These are phyloP conservation scores for Cercophora sp. DNA, from an alignment of 495 filamentous ascomycete genomes.

Conservation along the genomic window DNA sequence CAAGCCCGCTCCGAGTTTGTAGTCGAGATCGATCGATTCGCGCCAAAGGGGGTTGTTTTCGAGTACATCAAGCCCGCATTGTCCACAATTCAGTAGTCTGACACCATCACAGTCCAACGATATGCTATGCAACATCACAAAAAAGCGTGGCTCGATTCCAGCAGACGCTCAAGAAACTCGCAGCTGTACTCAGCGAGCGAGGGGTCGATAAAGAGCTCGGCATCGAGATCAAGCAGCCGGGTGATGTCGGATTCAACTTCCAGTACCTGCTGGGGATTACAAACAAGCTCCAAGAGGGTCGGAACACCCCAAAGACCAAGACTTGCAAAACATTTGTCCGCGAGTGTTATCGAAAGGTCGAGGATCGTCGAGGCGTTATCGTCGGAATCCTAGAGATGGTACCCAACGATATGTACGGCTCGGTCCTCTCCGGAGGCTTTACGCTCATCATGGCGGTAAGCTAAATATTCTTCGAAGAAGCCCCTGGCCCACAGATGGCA, in stretches of 20 bases:
- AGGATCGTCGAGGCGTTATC: conserved; percentile 1
- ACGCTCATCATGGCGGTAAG: conserved; percentile 16
- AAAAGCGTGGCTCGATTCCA: conserved; percentile 7
- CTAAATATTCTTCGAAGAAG: too few relatives aligned
- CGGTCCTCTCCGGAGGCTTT: conserved; percentile 19
- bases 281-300: conserved; percentile 6
- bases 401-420: conserved; percentile 17
- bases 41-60: background rate
- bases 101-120: background rate
- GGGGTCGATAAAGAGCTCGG: conserved; percentile 10
- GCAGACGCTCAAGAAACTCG: conserved; percentile 7
- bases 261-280: conserved; percentile 12
- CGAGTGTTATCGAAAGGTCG: conserved; percentile 11
- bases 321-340: conserved; percentile 15
- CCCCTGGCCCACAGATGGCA: too few relatives aligned
- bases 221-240: conserved; percentile 15
- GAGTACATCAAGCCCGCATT: too few relatives aligned
- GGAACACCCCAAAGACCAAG: background rate
- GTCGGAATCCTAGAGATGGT: conserved; percentile 11
- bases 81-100: background rate
- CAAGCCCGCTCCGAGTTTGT: background rate
- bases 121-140: conserved; percentile 13
- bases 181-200: conserved; percentile 3
- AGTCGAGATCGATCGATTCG: background rate
- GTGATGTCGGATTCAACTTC: conserved; percentile 7